These are phyloP conservation scores for Kwoniella shivajii DNA, from an alignment of 1,284 basidiomycete species.

Conservation along the genomic window DNA sequence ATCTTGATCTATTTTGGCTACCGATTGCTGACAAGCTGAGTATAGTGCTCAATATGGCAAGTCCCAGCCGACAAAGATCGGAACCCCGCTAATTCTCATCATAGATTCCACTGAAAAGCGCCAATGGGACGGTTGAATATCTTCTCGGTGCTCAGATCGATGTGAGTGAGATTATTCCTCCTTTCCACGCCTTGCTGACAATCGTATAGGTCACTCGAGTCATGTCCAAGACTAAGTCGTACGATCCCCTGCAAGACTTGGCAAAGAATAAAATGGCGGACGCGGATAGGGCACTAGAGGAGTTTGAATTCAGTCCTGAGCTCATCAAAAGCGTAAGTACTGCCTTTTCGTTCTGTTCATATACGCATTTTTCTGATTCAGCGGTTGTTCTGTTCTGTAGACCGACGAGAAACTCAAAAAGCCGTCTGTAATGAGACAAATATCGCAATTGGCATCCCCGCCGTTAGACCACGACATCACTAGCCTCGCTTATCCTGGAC, in stretches of 20 bases:
- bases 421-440: background rate
- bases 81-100: background rate
- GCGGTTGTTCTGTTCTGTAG: background rate
- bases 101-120: conserved; percentile 21
- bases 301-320: conserved; percentile 3
- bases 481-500: background rate
- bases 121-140: conserved; percentile 17
- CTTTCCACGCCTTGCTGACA: background rate
- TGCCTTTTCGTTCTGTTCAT: background rate
- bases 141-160: conserved; percentile 25
- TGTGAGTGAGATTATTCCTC: conserved; percentile 8
- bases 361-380: background rate
- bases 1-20: background rate
- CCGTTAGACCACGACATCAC: background rate
- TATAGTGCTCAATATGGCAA: conserved; percentile 24
- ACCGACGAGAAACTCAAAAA: background rate
- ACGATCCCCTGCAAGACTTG: conserved; percentile 4
- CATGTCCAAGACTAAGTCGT: conserved; percentile 6
- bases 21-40: background rate
- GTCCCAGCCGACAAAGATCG: background rate
- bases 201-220: conserved; percentile 17
- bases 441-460: background rate
- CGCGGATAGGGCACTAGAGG: background rate
- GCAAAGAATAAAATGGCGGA: background rate
- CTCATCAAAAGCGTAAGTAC: conserved; percentile 5